Evolutionary conservation across 2,329 filamentous ascomycete species (phyloP), one percentile per base, ranked within the genome.

Genomic region (Claviceps paspali): DNA sequence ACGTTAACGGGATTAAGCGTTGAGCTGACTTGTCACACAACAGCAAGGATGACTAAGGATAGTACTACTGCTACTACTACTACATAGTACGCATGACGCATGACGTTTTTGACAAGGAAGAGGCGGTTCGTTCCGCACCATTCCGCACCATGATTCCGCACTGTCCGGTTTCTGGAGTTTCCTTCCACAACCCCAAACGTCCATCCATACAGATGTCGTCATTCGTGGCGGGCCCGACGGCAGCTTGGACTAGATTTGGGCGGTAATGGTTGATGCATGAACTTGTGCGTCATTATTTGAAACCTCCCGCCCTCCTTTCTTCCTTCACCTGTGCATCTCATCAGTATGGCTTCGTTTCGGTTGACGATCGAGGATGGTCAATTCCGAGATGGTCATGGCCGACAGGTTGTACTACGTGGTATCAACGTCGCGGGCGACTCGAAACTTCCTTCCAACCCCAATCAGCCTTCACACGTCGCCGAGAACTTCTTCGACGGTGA

Each of bases 381-480:
- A 47, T 95, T 98, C 60, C 76, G 83, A 43, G 92, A 98, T 56
- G 56, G 65, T 11, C 63, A 85, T 45, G 80, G 86, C 46, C 79
- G 91, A 43, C 82, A 96, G 60, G 75, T 98, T 39, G 80, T 84
- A 2, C 68, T 98, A 31, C 79, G 91, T 45, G 91, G 91, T 45
- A 94, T 98, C 65, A 98, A 98, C 53, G 73, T 92, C 44, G 86
- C 87, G 27, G 85, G 76, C 45, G 88, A 96, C 53, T 77, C 82
- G 51, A 98, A 98, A 62, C 79, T 84, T 41, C 91, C 91, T 22
- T 84, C 79, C 52, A 68, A 68, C 26, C 91, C 91, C 12, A 67
- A 92, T 45, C 67, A 82, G 38, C 85, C 86, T 5, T 94, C 91
- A 0, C 82, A 95, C 53, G 58, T 83, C 9, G 56, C 67, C 23